Evolutionary conservation across 768 basidiomycete species (phyloP), one percentile per base, ranked within the genome.

Genomic region (Suillus decipiens): DNA sequence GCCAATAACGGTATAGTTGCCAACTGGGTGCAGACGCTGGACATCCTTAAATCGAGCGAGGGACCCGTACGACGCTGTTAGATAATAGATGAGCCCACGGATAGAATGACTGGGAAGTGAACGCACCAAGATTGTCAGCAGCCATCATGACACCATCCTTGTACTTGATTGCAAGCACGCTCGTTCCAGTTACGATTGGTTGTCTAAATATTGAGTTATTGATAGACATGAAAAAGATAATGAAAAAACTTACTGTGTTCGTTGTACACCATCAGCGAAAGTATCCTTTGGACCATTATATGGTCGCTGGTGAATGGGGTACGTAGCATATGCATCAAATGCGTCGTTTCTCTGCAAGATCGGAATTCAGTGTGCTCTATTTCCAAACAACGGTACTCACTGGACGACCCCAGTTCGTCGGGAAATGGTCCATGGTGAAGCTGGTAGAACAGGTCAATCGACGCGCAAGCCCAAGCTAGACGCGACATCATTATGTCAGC

Each of bases 91-190:
- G n/a, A 19, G 17, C 9, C 0, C 10, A 61, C n/a, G 43, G 5
- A 53, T 24, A 3, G 48, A 48, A 56, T 37, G 34, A 42, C 31
- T 42, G 28, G 42, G 22, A 37, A 9, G 41, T 37, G 63, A 59
- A 75, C 85, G 61, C 65, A 96, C 96, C 96, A 58, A 99, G 89
- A 71, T 90, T 98, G 81, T 99, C 97, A 42, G 97, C 95, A 36
- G 97, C 95, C 83, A 99, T 88, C 93, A 99, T 96, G 67, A 99
- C 86, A 10, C 97, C 97, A 70, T 93, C 95, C 76, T 96, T 95
- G 84, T 85, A 99, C 77, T 93, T 92, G 77, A 99, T 82, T 2
- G 91, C 97, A 39, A 99, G 84, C 6, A 99, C 95, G 62, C 90
- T 93, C n/a, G 96, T 96, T 63, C 96, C 97, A 0, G 96, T 99